phyloP scores from a whole-genome alignment of 2,329 filamentous ascomycete species.

The Stagonosporopsis vannaccii region DNA sequence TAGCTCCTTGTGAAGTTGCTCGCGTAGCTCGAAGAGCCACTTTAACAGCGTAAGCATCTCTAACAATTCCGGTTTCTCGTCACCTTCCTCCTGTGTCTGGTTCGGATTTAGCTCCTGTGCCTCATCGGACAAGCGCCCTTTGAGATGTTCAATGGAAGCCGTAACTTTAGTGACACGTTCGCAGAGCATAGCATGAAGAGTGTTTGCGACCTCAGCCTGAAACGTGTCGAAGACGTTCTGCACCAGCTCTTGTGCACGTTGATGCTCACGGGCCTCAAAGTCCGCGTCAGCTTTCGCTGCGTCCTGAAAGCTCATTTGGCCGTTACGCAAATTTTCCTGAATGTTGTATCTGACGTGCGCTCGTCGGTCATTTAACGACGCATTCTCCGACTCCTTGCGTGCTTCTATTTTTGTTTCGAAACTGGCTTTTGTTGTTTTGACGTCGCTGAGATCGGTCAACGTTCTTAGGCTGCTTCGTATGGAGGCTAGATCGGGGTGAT shows the following conservation, averaged over 20 bases:
- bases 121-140: conserved; percentile 74
- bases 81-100: conserved; percentile 90
- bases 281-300: conserved; percentile 83
- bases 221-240: conserved; percentile 86
- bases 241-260: conserved; percentile 73
- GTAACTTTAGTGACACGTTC: conserved; percentile 77
- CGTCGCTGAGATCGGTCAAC: conserved; percentile 75
- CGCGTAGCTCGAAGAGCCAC: conserved; percentile 96
- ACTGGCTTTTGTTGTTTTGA: conserved; percentile 70
- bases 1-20: conserved; percentile 82
- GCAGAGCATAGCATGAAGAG: conserved; percentile 80
- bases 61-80: conserved; percentile 90
- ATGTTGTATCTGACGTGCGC: conserved; percentile 76
- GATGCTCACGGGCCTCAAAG: conserved; percentile 72
- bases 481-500: conserved; percentile 83
- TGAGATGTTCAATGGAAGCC: conserved; percentile 78
- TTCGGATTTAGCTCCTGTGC: conserved; percentile 75
- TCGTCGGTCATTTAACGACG: conserved; percentile 66
- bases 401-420: conserved; percentile 60
- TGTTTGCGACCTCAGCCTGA: conserved; percentile 81
- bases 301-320: conserved; percentile 81
- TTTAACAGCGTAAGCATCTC: conserved; percentile 95
- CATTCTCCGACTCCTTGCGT: conserved; percentile 61
- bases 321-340: conserved; percentile 77
- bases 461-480: conserved; percentile 77